phyloP scores from a whole-genome alignment of 1,284 basidiomycete genomes.

The Melampsora abietis-canadensis region DNA sequence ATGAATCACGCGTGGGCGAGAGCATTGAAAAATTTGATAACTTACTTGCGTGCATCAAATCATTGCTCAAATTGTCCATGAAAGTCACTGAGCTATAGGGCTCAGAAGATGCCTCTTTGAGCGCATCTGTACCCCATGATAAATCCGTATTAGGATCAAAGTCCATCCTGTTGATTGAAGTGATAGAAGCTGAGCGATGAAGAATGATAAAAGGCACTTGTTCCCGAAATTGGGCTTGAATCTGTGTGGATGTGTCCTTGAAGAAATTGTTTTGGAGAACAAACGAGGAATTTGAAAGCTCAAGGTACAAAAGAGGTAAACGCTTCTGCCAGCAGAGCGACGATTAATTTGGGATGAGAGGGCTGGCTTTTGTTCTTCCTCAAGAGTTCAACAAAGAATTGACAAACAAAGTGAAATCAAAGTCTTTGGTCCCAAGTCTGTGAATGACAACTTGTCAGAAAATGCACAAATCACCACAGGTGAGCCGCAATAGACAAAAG shows the following conservation, averaged over 20 bases:
- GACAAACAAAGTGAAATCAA: background rate
- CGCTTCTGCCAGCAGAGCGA: constrained; percentile 1
- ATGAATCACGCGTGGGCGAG: background rate
- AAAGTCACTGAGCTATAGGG: background rate
- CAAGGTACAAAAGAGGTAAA: constrained; percentile 3
- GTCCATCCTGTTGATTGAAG: background rate
- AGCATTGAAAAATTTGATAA: background rate
- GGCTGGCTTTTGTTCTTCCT: background rate
- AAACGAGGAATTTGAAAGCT: background rate
- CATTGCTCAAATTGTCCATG: background rate
- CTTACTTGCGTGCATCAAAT: background rate
- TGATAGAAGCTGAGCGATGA: background rate
- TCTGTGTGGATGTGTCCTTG: background rate
- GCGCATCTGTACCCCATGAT: background rate
- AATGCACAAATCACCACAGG: background rate
- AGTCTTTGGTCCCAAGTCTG: background rate
- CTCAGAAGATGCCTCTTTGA: background rate
- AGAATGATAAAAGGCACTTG: background rate
- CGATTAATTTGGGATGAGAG: background rate
- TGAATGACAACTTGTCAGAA: background rate
- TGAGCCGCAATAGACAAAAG: constrained; percentile 3
- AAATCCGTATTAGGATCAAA: background rate
- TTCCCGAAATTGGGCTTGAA: constrained; percentile 11
- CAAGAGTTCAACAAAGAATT: background rate
- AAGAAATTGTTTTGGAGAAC: background rate